Percentiles rank a stretch among this genome's conserved stretches.
Evolutionary conservation across 179 eudicot species (phyloP).

Genomic region (Patellifolia procumbens): DNA sequence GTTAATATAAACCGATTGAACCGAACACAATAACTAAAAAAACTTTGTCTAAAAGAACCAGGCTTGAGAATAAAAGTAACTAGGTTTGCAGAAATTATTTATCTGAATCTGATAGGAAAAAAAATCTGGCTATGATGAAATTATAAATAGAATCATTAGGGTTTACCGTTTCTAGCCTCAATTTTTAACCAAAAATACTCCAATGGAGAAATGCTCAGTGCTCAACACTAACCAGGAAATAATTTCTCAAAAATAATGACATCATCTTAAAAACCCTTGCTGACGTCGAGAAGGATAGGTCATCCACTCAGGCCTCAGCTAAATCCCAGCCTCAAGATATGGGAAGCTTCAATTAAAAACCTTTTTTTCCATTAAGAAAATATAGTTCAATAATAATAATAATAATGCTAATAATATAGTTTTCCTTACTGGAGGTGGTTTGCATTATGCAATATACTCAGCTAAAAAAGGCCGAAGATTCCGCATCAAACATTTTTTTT

Average conservation of each 20-base stretch:
- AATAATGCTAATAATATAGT: neutral
- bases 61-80: too few species aligned
- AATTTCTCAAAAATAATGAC: conserved; percentile 24
- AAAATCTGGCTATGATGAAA: too few species aligned
- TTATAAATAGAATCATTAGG: too few species aligned
- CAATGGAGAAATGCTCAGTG: neutral
- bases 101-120: too few species aligned
- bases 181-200: too few species aligned
- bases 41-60: too few species aligned
- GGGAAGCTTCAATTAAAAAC: neutral
- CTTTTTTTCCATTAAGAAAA: neutral
- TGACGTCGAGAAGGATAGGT: conserved; percentile 30
- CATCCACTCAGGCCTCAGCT: conserved; percentile 30
- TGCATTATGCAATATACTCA: neutral
- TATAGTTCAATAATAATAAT: neutral
- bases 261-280: conserved; percentile 20
- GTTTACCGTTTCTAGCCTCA: too few species aligned
- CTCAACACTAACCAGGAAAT: too few species aligned
- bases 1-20: too few species aligned
- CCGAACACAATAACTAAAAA: too few species aligned
- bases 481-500: neutral
- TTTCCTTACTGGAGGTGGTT: neutral
- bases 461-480: neutral
- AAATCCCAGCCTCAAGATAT: neutral
- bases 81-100: too few species aligned